Percentiles rank a stretch among this genome's conserved stretches.
Evolutionary conservation across 176 grass and related monocot genomes (phyloP).

Genomic region (Oryza meyeriana): DNA sequence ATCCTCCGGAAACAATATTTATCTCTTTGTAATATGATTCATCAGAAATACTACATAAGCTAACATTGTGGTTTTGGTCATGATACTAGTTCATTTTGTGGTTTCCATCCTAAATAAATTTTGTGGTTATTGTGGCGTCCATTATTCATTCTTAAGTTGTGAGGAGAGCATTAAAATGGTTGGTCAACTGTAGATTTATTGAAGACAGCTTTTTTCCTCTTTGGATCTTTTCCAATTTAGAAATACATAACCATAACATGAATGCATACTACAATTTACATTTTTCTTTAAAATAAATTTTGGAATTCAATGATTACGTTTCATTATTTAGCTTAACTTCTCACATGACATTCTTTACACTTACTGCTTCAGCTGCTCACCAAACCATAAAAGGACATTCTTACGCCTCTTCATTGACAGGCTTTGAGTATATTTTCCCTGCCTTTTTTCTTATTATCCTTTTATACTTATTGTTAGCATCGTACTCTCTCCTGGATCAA

Average conservation of each 20-base stretch:
- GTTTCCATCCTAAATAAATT: not conserved
- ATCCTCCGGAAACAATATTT: not conserved
- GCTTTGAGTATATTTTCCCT: not conserved
- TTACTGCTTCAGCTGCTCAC: conserved; percentile 24
- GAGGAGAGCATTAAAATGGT: not conserved
- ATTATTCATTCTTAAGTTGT: conserved; percentile 2
- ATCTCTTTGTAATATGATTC: conserved; percentile 11
- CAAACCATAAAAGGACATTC: not conserved
- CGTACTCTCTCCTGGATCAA: conserved; percentile 79
- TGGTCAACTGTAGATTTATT: not conserved
- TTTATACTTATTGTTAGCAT: conserved; percentile 51
- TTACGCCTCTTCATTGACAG: not conserved
- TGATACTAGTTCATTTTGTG: not conserved
- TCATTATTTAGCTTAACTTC: not conserved
- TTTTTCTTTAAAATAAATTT: not conserved
- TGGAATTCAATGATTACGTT: not conserved
- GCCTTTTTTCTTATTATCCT: conserved; percentile 29
- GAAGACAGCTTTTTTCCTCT: not conserved
- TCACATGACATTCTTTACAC: conserved; percentile 5
- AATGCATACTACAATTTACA: not conserved
- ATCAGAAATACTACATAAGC: not conserved
- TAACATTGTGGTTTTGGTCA: conserved; percentile 8
- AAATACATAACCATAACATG: not conserved
- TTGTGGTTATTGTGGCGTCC: not conserved
- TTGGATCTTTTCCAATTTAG: not conserved